Evolutionary conservation across 129 eudicot species (phyloP), one percentile per base, ranked within the genome.

Genomic region (Flaveria linearis): DNA sequence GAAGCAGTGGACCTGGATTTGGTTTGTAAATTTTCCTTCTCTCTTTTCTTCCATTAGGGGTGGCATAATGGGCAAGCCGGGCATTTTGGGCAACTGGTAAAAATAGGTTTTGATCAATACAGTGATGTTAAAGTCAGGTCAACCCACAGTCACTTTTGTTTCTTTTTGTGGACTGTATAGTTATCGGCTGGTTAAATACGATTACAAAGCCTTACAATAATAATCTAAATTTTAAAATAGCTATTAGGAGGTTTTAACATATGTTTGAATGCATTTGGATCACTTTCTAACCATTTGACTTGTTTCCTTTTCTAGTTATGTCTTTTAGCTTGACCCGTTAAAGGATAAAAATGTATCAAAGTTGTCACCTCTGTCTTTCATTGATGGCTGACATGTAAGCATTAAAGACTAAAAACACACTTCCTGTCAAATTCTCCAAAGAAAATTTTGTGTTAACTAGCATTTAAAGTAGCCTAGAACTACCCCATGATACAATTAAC

Each of bases 1-100:
- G 69, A 56, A 91, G 99, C 94, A 84, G 99, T 61, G 99, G 96
- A 28, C 99, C 99, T 15, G 99, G 99, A 77, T 94, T 94, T 82
- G 99, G 99, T 94, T 46, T 63, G 97, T 90, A 51, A 20, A 68
- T 62, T 72, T 26, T 7, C 50, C 81, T 72, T 64, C 50, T 62
- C 57, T 51, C 14, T 39, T 16, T 28, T 71, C 61, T 52, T 68
- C 42, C n/a, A 46, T 74, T 39, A 39, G 41, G 49, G 41, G 13
- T 23, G 14, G 22, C 70, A 64, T 61, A 36, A 64, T 33, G 22
- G 15, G 16, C 26, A 41, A 50, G 51, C n/a, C 3, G 16, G 51
- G 1, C 71, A 65, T 7, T 7, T 66, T 3, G 15, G 14, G 51
- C 17, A 39, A 39, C 71, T 3, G 15, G 26, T 39, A 49, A 66